Base-by-base conservation (phyloP, 768 basidiomycete genomes). In the Termitomyces sp. region DNA sequence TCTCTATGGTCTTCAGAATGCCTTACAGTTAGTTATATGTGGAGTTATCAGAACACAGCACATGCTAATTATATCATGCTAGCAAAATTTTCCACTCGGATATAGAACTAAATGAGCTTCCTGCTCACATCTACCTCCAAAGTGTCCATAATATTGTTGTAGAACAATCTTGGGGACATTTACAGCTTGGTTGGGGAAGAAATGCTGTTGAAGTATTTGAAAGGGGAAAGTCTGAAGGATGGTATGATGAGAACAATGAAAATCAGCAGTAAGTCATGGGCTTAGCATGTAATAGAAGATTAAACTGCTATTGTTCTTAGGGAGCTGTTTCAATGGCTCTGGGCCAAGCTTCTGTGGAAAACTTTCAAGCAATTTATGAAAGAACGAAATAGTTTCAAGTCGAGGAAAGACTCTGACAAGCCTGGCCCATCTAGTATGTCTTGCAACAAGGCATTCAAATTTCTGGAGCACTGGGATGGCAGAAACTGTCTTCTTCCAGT, bases 81-180 rank as follows among this genome's bases (percentile, higher is more conserved):
- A 73, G 73, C 3, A 63, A 66, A 34, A 56, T 59, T n/a, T 75
- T 74, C 53, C 55, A 63, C 51, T 65, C 70, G 0, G 70, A 73
- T 0, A 34, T 68, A 11, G 46, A 65, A 33, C n/a, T 47, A 12
- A 36, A 53, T 11, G 68, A 67, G 50, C 55, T 75, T 9, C 70
- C 71, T 2, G 68, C 76, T 2, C 73, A 76, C 54, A 44, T 59
- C 6, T 76, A 69, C 56, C 48, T 75, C 3, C 54, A 63, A 11
- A 74, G 69, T 52, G 58, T 75, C 0, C 69, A 73, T 39, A 75
- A 76, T 54, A 75, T 76, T 34, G 58, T 66, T 7, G 67, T 73
- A 48, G 76, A 77, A 51, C 66, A 69, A 0, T 68, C 68, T 0
- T 78, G 76, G 76, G 70, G 72, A 13, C 65, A 64, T 4, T 57